These are phyloP conservation scores for Yamadazyma kanchanaburiensis DNA, from an alignment of 1,139 yeast genomes.

Conservation along the genomic window DNA sequence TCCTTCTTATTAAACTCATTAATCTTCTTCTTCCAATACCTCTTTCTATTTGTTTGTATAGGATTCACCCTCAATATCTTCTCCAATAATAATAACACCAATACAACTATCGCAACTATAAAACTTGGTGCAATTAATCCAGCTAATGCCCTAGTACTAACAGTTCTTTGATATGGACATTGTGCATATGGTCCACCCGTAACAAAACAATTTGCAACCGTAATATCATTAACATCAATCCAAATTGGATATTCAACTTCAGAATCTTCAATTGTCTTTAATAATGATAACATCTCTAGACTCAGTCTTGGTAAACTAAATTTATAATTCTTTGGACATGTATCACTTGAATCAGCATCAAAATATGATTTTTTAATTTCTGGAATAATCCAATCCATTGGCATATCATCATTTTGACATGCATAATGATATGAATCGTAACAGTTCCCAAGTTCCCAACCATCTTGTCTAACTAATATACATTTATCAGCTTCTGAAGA, in stretches of 20 bases:
- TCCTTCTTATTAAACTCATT: slow-evolving; percentile 36
- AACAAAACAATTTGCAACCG: slow-evolving; percentile 78
- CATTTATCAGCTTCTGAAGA: slow-evolving; percentile 50
- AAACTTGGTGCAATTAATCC: slow-evolving; percentile 66
- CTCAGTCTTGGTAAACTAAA: slow-evolving; percentile 59
- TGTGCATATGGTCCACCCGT: slow-evolving; percentile 74
- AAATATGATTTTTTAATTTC: slow-evolving; percentile 46
- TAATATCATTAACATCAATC: slow-evolving; percentile 82
- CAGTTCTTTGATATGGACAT: slow-evolving; percentile 71
- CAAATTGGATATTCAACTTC: slow-evolving; percentile 47
- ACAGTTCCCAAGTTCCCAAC: slow-evolving; percentile 67
- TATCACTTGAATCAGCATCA: slow-evolving; percentile 29
- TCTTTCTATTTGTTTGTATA: slow-evolving; percentile 38
- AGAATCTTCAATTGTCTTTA: slow-evolving; percentile 17
- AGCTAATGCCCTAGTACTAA: slow-evolving; percentile 55
- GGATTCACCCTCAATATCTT: slow-evolving; percentile 32
- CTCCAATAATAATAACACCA: slow-evolving; percentile 40
- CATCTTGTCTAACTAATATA: slow-evolving; percentile 47
- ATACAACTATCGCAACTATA: slow-evolving; percentile 49
- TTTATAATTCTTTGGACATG: slow-evolving; percentile 49
- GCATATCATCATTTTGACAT: slow-evolving; percentile 46
- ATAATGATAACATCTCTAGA: slow-evolving; percentile 33
- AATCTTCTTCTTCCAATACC: slow-evolving; percentile 37
- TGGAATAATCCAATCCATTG: slow-evolving; percentile 49
- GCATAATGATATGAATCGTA: slow-evolving; percentile 49